Percentiles rank a stretch among this genome's conserved stretches.
Conservation (phyloP, 768 basidiomycete species). For the Lactifluus subvellereus region DNA sequence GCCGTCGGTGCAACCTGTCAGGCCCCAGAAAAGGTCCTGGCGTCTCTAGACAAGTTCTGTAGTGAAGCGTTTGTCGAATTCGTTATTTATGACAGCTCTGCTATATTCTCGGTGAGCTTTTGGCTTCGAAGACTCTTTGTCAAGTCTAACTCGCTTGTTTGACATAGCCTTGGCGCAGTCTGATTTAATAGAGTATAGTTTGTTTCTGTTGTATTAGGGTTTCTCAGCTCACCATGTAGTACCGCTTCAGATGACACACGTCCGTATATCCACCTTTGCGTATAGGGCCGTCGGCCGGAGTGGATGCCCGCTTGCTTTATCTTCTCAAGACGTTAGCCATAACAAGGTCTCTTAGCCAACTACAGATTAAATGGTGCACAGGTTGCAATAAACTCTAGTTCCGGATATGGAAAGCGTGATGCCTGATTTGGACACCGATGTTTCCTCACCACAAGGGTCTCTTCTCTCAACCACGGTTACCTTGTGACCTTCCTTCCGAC, state of each 20-base stretch:
- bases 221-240: background rate
- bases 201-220: background rate
- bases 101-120: constrained; percentile 14
- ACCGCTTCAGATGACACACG: background rate
- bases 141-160: background rate
- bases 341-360: background rate
- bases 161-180: constrained; percentile 12
- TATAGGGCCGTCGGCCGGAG: background rate
- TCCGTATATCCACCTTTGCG: background rate
- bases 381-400: background rate
- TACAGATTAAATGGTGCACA: background rate
- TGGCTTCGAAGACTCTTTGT: background rate
- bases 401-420: constrained; percentile 10
- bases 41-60: constrained; percentile 14
- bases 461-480: background rate
- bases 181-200: constrained; percentile 7
- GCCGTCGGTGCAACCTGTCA: constrained; percentile 1
- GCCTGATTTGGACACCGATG: constrained; percentile 6
- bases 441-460: constrained; percentile 1
- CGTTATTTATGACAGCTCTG: constrained; percentile 2
- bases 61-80: constrained; percentile 9
- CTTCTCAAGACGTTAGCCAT: background rate
- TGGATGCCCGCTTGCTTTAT: background rate
- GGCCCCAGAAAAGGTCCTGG: background rate
- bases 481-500: background rate